These are phyloP conservation scores for Colletotrichum orbiculare DNA, from an alignment of 2,329 filamentous ascomycete genomes.

Conservation along the genomic window DNA sequence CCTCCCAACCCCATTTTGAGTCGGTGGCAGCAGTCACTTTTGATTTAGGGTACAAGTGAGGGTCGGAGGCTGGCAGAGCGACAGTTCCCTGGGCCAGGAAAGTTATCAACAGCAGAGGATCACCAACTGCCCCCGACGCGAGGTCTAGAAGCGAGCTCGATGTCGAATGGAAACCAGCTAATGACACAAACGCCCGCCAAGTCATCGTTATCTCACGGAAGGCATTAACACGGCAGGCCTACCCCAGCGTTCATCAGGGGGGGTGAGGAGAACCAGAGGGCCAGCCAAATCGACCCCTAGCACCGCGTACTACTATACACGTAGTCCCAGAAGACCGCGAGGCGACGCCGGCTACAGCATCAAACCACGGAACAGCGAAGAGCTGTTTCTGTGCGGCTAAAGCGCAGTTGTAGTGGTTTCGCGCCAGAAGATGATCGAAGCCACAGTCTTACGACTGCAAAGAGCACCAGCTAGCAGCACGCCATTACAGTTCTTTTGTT, in stretches of 20 bases:
- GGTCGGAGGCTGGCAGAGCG: not conserved
- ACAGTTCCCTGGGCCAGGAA: slow-evolving; percentile 2
- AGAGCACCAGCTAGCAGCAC: too few relatives aligned
- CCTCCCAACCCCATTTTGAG: too few relatives aligned
- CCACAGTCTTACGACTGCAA: too few relatives aligned
- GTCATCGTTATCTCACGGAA: slow-evolving; percentile 27
- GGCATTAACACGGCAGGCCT: slow-evolving; percentile 25
- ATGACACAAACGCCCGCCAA: slow-evolving; percentile 30
- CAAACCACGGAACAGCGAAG: too few relatives aligned
- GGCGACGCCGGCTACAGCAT: slow-evolving; percentile 6
- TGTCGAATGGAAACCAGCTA: slow-evolving; percentile 20
- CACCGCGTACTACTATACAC: not conserved
- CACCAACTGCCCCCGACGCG: slow-evolving; percentile 1
- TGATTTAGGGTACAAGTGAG: too few relatives aligned
- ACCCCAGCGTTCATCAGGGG: slow-evolving; percentile 31
- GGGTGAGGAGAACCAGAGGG: not conserved
- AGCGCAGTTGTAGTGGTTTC: too few relatives aligned
- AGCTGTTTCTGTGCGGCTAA: too few relatives aligned
- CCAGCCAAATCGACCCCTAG: slow-evolving; percentile 9
- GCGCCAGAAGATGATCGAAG: too few relatives aligned
- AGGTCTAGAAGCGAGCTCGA: slow-evolving; percentile 2
- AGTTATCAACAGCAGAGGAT: not conserved
- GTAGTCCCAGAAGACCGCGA: not conserved
- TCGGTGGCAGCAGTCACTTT: too few relatives aligned
- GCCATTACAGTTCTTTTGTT: not conserved